Evolutionary conservation across 805 yeast genomes (phyloP).

Genomic region (Metschnikowia cubensis): DNA sequence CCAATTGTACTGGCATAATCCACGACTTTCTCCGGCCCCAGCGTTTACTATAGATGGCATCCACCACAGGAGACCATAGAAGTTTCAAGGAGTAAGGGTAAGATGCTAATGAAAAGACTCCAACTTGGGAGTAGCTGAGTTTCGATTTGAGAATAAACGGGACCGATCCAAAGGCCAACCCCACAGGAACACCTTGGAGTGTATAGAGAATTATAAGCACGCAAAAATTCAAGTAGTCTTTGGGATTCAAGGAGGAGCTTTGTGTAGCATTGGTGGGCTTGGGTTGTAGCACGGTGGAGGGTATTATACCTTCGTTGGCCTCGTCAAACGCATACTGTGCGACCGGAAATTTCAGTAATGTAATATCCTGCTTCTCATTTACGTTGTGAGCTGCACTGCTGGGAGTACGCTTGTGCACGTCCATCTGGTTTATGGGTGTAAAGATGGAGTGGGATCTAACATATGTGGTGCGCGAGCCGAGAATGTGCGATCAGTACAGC

Average conservation of each 20-base stretch:
- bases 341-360: constrained; percentile 1
- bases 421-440: constrained; percentile 8
- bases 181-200: constrained; percentile 95
- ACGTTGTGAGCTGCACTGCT: background rate
- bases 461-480: background rate
- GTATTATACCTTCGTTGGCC: constrained; percentile 36
- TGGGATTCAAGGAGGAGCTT: constrained; percentile 6
- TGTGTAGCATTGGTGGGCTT: background rate
- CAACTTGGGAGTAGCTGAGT: constrained; percentile 83
- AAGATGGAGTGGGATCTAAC: background rate
- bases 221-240: constrained; percentile 39
- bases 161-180: constrained; percentile 89
- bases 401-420: constrained; percentile 14
- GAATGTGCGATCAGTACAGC: background rate
- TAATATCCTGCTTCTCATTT: constrained; percentile 6
- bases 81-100: constrained; percentile 92
- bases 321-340: constrained; percentile 25
- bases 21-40: constrained; percentile 86
- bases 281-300: constrained; percentile 17
- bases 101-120: constrained; percentile 84
- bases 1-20: constrained; percentile 88
- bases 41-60: constrained; percentile 64
- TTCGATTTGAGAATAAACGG: constrained; percentile 86
- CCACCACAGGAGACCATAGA: constrained; percentile 95
- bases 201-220: constrained; percentile 72